Evolutionary conservation across 768 basidiomycete species (phyloP), one percentile per base, ranked within the genome.

Genomic region (Saitozyma podzolica): DNA sequence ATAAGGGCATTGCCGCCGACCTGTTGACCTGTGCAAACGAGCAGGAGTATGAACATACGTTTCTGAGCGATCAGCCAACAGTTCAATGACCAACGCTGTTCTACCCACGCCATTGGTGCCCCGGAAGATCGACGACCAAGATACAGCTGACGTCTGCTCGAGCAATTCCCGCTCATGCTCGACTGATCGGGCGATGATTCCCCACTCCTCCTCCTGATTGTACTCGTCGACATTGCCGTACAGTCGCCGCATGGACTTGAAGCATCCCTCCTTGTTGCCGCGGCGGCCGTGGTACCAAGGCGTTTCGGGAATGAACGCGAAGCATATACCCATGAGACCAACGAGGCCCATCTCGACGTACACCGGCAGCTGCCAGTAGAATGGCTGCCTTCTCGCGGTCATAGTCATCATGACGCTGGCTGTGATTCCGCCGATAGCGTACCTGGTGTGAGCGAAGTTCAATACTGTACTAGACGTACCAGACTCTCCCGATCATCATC

Each of bases 191-290:
- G 19, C 8, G 29, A 60, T 60, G 50, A 60, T 54, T 6, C 17
- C 43, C 17, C 45, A 60, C 19, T 60, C 58, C 20, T 60, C 50
- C 17, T 60, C 58, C 37, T 48, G 52, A 53, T 60, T 50, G 50
- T 60, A 60, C 3, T 47, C 40, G 16, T 54, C 51, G 19, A 64
- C 53, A n/a, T 50, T 48, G 20, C 58, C 58, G 43, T 54, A 54
- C 4, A 64, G 45, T 16, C 48, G 19, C 37, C 58, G 40, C 20
- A 64, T 41, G 20, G 57, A 29, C 7, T 37, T 54, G 40, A 41
- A 59, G 37, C 56, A 48, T 14, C 49, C 45, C 17, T 56, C 51
- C 37, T 58, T 47, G 41, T 59, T 57, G 6, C 51, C 58, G 37
- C 42, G 40, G n/a, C 62, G 40, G 14, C 47, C 50, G 47, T 54